Percentiles rank a stretch among this genome's conserved stretches.
These are phyloP conservation scores for Graphilbum sp. DNA, from an alignment of 2,329 filamentous ascomycete genomes.

Conservation along the genomic window DNA sequence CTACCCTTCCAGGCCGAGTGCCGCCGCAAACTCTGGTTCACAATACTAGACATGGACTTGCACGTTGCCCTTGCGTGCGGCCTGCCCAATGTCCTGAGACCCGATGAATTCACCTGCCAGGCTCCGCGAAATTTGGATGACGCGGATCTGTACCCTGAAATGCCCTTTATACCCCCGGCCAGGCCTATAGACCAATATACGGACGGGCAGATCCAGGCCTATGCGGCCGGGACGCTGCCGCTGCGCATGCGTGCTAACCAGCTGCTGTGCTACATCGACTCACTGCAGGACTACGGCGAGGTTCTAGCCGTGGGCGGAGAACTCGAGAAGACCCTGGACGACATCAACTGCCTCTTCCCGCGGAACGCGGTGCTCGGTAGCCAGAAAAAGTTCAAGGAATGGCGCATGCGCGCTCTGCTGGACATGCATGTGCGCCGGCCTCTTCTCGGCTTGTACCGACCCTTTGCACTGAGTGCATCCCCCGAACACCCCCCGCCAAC, in stretches of 20 bases:
- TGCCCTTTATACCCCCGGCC: slow-evolving; percentile 29
- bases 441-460: slow-evolving; percentile 35
- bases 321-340: slow-evolving; percentile 35
- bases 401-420: slow-evolving; percentile 32
- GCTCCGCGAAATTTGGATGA: slow-evolving; percentile 39
- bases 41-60: slow-evolving; percentile 38
- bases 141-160: slow-evolving; percentile 28
- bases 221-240: slow-evolving; percentile 32
- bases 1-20: slow-evolving; percentile 35
- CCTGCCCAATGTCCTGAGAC: slow-evolving; percentile 32
- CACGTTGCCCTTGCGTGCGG: slow-evolving; percentile 36
- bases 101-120: slow-evolving; percentile 35
- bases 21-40: slow-evolving; percentile 38
- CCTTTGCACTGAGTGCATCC: slow-evolving; percentile 32
- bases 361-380: slow-evolving; percentile 25
- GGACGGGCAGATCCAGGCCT: slow-evolving; percentile 36
- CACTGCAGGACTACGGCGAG: slow-evolving; percentile 33
- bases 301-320: slow-evolving; percentile 36
- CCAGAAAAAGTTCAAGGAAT: slow-evolving; percentile 30
- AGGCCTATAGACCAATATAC: slow-evolving; percentile 35
- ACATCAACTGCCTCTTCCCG: slow-evolving; percentile 36
- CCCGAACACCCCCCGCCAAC: slow-evolving; percentile 28
- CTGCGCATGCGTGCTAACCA: slow-evolving; percentile 32
- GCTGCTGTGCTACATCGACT: slow-evolving; percentile 34
- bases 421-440: slow-evolving; percentile 38